These are phyloP conservation scores for Delonix regia DNA, from an alignment of 306 rosid species.

Conservation along the genomic window DNA sequence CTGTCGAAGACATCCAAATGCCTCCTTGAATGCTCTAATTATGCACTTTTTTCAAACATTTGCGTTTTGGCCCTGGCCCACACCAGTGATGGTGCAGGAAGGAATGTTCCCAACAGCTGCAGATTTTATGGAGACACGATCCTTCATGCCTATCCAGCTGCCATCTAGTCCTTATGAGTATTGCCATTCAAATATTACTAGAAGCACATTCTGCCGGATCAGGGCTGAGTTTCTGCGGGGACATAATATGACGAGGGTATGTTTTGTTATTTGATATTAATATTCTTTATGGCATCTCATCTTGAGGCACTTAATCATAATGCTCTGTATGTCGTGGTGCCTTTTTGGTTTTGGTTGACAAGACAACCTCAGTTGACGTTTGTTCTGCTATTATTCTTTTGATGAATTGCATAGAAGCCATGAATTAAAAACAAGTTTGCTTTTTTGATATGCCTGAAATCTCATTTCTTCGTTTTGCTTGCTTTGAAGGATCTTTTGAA, in stretches of 20 bases:
- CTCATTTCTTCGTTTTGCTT: conserved; percentile 31
- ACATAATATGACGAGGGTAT: conserved; percentile 47
- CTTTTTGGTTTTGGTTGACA: conserved; percentile 12
- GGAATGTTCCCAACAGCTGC: conserved; percentile 29
- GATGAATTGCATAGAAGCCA: neutral
- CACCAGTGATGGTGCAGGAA: conserved; percentile 47
- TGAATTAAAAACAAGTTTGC: neutral
- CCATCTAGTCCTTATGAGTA: conserved; percentile 45
- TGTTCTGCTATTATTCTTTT: neutral
- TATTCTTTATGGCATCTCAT: neutral
- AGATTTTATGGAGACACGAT: conserved; percentile 33
- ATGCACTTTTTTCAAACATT: conserved; percentile 48
- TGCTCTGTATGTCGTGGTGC: neutral
- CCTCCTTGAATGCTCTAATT: conserved; percentile 43
- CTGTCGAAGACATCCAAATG: conserved; percentile 43
- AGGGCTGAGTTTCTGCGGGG: conserved; percentile 48
- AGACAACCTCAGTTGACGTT: neutral
- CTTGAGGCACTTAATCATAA: conserved; percentile 1
- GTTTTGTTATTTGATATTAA: conserved; percentile 9
- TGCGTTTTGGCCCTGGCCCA: conserved; percentile 59
- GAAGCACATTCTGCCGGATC: conserved; percentile 49
- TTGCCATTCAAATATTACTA: conserved; percentile 51
- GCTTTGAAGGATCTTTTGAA: conserved; percentile 47
- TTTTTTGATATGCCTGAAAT: conserved; percentile 1
- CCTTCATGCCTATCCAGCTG: conserved; percentile 50